Percentiles rank a stretch among this genome's conserved stretches.
Evolutionary conservation across 768 basidiomycete genomes (phyloP).

Genomic region (Panellus pusillus): DNA sequence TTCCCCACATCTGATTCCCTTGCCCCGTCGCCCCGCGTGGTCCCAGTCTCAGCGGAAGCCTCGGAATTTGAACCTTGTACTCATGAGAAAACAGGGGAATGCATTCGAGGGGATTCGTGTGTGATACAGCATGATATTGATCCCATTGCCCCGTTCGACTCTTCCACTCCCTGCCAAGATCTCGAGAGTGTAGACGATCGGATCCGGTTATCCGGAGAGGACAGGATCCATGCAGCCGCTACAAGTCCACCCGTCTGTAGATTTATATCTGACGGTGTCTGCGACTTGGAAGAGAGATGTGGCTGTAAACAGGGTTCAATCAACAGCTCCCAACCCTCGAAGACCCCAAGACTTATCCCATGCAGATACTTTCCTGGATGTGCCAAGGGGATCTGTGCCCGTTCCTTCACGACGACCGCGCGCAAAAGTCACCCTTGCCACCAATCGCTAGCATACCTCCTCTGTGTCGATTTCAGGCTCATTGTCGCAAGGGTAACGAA

Average conservation of each 20-base stretch:
- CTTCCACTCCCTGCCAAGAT: constrained; percentile 10
- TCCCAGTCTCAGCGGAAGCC: not conserved
- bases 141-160: not conserved
- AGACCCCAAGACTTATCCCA: not conserved
- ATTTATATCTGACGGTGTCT: not conserved
- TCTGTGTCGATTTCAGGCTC: no score
- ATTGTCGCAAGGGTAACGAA: not conserved
- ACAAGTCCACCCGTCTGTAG: not conserved
- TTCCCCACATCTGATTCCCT: not conserved
- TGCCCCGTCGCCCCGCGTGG: not conserved
- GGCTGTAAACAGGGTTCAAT: not conserved
- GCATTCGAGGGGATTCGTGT: constrained; percentile 13
- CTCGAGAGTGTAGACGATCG: not conserved
- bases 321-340: not conserved
- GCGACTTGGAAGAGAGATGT: not conserved
- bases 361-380: constrained; percentile 15
- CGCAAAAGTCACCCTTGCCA: not conserved
- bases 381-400: not conserved
- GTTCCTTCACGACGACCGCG: constrained; percentile 5
- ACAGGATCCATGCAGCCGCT: not conserved
- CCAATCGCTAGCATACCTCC: not conserved
- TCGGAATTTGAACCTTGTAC: constrained; percentile 13
- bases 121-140: constrained; percentile 4
- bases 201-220: constrained; percentile 9
- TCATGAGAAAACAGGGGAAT: constrained; percentile 6